phyloP scores from a whole-genome alignment of 441 rosid species.

The Isatis lusitanica region DNA sequence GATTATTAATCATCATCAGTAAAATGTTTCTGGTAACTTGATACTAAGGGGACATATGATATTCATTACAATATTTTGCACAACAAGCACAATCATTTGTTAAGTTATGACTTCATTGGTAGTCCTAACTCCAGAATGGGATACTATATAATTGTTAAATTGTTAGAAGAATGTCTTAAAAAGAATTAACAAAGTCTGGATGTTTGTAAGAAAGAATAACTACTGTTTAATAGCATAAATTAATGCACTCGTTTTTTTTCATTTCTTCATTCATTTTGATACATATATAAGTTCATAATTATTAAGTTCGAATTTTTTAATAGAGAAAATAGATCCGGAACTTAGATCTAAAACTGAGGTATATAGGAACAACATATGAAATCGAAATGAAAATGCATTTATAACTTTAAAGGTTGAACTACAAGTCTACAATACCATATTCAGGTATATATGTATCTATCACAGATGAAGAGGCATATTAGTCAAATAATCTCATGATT shows the following conservation, averaged over 20 bases:
- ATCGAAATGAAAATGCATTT: background rate
- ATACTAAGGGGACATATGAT: background rate
- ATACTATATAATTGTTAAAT: background rate
- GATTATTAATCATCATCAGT: background rate
- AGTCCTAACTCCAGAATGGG: background rate
- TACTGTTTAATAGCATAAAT: background rate
- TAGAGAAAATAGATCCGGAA: background rate
- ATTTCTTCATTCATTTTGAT: background rate
- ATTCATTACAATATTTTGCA: background rate
- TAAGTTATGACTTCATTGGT: background rate
- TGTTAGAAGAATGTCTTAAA: background rate
- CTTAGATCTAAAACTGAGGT: background rate
- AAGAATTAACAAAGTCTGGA: background rate
- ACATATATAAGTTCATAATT: background rate
- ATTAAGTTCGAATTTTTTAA: background rate
- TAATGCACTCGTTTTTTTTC: background rate
- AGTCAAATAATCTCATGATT: conserved; percentile 9
- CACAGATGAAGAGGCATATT: background rate
- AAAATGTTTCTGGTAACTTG: background rate
- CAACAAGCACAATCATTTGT: background rate
- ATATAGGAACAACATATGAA: background rate
- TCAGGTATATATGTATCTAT: background rate
- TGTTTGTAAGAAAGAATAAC: background rate
- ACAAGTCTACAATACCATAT: background rate
- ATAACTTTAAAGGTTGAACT: background rate